Evolutionary conservation across 1,284 basidiomycete genomes (phyloP), one percentile per base, ranked within the genome.

Genomic region (Spongispora temasekensis): DNA sequence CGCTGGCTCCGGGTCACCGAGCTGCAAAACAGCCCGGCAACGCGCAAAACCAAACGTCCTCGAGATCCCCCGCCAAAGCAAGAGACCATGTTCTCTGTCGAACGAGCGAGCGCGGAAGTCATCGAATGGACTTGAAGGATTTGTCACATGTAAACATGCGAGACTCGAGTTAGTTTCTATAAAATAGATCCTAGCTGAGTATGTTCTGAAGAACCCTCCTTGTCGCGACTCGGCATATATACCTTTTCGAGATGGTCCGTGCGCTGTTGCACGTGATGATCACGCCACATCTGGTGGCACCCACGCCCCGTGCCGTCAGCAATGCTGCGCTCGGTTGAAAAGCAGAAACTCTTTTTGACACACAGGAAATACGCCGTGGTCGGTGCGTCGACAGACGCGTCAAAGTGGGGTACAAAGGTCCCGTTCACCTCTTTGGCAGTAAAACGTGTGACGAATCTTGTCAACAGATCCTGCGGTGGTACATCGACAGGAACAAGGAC

Each of bases 151-250:
- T 89, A 89, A 88, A 90, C 87, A 89, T 89, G 88, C 88, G 85
- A 88, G 87, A 90, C 87, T 88, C 82, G 87, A 88, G 89, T 90
- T 87, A 90, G 89, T 88, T 87, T 86, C 88, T 90, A 88, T 90
- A 87, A 83, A 90, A 91, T 83, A 91, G 89, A 91, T 90, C 89
- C 89, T 90, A 83, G 82, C 81, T 88, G 88, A 91, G 89, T 90
- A 90, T 90, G 89, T 89, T 90, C 88, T 87, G 63, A 79, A 68
- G 83, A 81, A 25, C 30, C 30, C 27, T 2, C 21, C 19, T 2
- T 50, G 48, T 50, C 48, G 48, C 27, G 19, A 30, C 48, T 28
- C 48, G 40, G 40, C 17, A 19, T 55, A 44, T 55, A 55, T 55
- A 55, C 0, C 15, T 32, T 55, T 55, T 32, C 1, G 5, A 40